Evolutionary conservation across 202 grass and related monocot species (phyloP), one percentile per base, ranked within the genome.

Genomic region (Hordeum pubiflorum): DNA sequence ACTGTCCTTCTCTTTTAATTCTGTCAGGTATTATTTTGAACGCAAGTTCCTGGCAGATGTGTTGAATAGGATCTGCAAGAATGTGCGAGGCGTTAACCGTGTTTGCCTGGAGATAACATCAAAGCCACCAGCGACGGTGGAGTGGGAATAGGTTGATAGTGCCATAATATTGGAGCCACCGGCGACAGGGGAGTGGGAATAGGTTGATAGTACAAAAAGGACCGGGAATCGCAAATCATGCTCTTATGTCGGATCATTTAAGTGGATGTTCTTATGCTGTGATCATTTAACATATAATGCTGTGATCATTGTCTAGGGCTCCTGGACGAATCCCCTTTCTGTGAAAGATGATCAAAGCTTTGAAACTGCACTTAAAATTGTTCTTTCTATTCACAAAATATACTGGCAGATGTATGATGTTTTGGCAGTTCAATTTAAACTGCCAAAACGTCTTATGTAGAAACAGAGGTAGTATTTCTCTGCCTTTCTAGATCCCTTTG

Each of bases 51-150:
- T 97, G 22, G 74, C 87, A 3, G 81, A 94, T 15, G 94, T 97
- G 75, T 88, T 89, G n/a, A 80, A 83, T 31, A 94, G 92, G 84
- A 97, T 97, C 74, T 94, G 89, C 86, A 92, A 97, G 44, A 97
- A 84, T 14, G 94, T 94, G 36, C 81, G 89, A 9, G 91, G 87
- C 1, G 75, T 94, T 26, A 97, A 97, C 79, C 89, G 89, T 65
- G 94, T 97, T 63, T 85, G 81, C 72, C 63, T 89, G 56, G 94
- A 97, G 60, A 94, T 94, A 48, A 94, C 94, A 56, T 89, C 89
- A 15, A 97, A 97, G 81, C 94, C 94, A 31, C 91, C 94, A 11
- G 94, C 89, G 0, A 94, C 94, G 1, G 91, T 94, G 58, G 94
- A 97, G 73, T 94, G 94, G 94, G 91, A 94, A 78, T 92, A 81